These are phyloP conservation scores for Penicillium diatomitis DNA, from an alignment of 495 filamentous ascomycete species.

Conservation along the genomic window DNA sequence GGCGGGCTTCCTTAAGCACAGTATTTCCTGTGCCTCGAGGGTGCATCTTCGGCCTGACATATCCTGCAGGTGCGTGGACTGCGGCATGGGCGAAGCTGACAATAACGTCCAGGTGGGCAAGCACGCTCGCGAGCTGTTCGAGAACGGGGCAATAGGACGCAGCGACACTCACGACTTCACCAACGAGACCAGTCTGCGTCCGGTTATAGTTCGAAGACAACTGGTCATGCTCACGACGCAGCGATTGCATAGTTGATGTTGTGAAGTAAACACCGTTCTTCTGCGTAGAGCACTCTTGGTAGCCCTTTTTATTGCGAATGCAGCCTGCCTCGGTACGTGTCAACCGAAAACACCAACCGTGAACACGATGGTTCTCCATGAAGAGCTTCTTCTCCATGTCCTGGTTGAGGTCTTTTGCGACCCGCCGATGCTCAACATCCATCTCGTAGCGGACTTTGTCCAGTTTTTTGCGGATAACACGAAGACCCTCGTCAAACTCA, in stretches of 20 bases:
- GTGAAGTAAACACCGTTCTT: slow-evolving; percentile 99
- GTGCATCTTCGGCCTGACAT: slow-evolving; percentile 88
- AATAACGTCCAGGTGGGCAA: slow-evolving; percentile 95
- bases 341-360: slow-evolving; percentile 95
- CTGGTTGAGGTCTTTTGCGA: slow-evolving; percentile 76
- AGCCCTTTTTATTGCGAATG: slow-evolving; percentile 83
- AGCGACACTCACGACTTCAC: slow-evolving; percentile 86
- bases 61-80: slow-evolving; percentile 84
- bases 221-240: slow-evolving; percentile 89
- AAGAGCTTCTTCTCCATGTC: slow-evolving; percentile 98
- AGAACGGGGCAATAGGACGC: slow-evolving; percentile 92
- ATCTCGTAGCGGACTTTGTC: slow-evolving; percentile 79
- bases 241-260: slow-evolving; percentile 68
- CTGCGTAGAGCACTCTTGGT: slow-evolving; percentile 94
- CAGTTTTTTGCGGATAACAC: slow-evolving; percentile 80
- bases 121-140: slow-evolving; percentile 76
- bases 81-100: slow-evolving; percentile 91
- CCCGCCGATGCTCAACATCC: slow-evolving; percentile 68
- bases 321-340: slow-evolving; percentile 86
- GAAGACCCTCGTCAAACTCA: slow-evolving; percentile 87
- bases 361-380: slow-evolving; percentile 88
- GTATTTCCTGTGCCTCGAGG: slow-evolving; percentile 84
- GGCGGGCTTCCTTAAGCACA: slow-evolving; percentile 82
- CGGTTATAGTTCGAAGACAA: slow-evolving; percentile 92
- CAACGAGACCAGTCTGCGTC: slow-evolving; percentile 85